Base-by-base conservation (phyloP, 768 basidiomycete species). In the Hirschioporus abietinus region DNA sequence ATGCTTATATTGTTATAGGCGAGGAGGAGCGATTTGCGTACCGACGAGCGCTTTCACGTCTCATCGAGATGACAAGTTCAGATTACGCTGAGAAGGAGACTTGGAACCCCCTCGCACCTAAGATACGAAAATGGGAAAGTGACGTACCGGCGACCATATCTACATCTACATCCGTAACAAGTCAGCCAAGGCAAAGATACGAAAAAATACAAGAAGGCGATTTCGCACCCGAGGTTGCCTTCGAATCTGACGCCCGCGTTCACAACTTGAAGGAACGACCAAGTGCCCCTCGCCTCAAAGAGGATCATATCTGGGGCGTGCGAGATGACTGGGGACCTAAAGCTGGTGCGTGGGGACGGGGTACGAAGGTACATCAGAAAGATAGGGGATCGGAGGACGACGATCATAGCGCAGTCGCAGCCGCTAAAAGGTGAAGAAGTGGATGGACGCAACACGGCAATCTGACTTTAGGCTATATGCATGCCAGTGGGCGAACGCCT, bases 11-110 rank as follows among this genome's bases (percentile, higher is more conserved):
- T 24, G 25, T 6, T 3, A 74, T 76, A 74, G 86, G 83, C 18
- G 78, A 87, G 72, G 87, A 88, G 70, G 86, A 88, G 73, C 81
- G 83, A 36, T 87, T 88, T 71, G 84, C 85, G 1, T 88, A 83
- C 79, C 85, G 84, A 75, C 81, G 86, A 57, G 87, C 86, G 1
- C 80, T 87, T 23, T 87, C 86, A 17, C 78, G 86, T 26, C 74
- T 88, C 23, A 75, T 81, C 66, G 86, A 88, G 74, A 87, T 87
- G 84, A 83, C 83, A 20, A 80, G 79, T 68, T 72, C 74, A 60
- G 67, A 63, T 23, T 81, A 83, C 70, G 70, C 71, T 36, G 67
- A 64, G 23, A 68, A 75, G 26, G 76, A 75, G 62, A 65, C 63
- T 9, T 82, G 82, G 80, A 68, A 70, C 3, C 82, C 80, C 12